Percentiles rank a stretch among this genome's conserved stretches.
phyloP scores from a whole-genome alignment of 306 rosid species.

The Lotus japonicus region DNA sequence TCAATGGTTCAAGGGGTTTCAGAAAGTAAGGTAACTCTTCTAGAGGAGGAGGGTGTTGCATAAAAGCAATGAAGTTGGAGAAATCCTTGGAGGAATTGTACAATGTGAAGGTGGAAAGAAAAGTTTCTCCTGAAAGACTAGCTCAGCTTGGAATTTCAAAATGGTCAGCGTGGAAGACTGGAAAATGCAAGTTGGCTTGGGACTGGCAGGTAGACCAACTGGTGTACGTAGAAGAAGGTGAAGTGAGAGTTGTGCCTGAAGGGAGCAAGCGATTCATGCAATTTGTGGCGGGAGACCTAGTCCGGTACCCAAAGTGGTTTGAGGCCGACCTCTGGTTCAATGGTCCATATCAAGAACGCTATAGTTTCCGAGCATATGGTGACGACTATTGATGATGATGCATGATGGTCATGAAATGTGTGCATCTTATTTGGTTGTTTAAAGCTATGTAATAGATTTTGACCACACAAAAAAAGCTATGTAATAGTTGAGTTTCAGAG shows the following conservation, averaged over 20 bases:
- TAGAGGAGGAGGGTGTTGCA: conserved; percentile 6
- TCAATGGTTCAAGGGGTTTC: conserved; percentile 22
- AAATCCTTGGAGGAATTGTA: conserved; percentile 78
- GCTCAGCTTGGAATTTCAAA: conserved; percentile 63
- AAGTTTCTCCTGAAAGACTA: conserved; percentile 48
- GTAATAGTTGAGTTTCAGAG: neutral
- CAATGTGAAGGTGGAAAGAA: conserved; percentile 67
- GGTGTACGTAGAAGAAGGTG: conserved; percentile 91
- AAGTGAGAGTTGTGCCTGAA: conserved; percentile 83
- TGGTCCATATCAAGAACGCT: conserved; percentile 80
- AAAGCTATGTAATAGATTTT: neutral
- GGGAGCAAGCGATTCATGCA: conserved; percentile 75
- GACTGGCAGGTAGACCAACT: conserved; percentile 94
- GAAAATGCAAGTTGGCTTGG: conserved; percentile 74
- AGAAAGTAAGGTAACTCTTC: conserved; percentile 15
- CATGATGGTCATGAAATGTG: neutral
- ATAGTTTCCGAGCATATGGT: conserved; percentile 74
- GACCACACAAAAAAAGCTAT: too few relatives aligned
- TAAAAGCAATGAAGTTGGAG: conserved; percentile 59
- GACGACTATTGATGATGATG: conserved; percentile 39
- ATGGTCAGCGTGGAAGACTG: conserved; percentile 93
- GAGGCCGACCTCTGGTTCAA: conserved; percentile 91
- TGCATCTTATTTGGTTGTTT: neutral
- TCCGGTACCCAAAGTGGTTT: conserved; percentile 81
- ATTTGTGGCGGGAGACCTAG: conserved; percentile 79